Base-by-base conservation (phyloP, 306 rosid genomes). In the Quercus suber region DNA sequence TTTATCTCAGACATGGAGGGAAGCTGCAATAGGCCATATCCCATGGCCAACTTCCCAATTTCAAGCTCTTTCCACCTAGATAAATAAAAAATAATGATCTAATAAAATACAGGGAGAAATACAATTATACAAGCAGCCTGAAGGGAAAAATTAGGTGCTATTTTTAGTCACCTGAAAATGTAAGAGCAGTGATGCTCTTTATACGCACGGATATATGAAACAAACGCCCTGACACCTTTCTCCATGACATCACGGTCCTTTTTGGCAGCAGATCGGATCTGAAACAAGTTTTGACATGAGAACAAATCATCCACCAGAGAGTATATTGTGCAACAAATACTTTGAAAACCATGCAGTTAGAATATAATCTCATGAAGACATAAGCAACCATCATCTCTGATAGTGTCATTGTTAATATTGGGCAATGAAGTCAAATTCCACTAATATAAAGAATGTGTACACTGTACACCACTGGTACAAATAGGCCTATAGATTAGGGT, bases 191-290 rank as follows among this genome's bases (percentile, higher is more conserved):
- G 89, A 80, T 95, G 99, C 82, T 95, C 94, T 82, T 93, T 95
- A 82, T 95, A 95, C 31, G 97, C 99, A 75, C 93, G 91, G 52
- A 95, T 64, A 82, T 85, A 91, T 61, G 99, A 95, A 86, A 95
- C 98, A 89, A 95, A 95, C 77, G 99, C 98, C 84, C 87, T 84
- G 49, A 78, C 79, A 20, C 99, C 98, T 80, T 90, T 95, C 85
- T 95, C 97, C 99, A 93, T 91, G 81, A 93, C 86, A 89, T 91
- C 98, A 5, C 98, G 98, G 70, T 95, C 99, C 72, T 87, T 91
- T 81, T 77, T 85, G 30, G 96, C 96, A 21, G 90, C 92, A 28
- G 87, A 74, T 30, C 93, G 89, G 80, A 95, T 88, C 98, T 93
- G 78, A 83, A 79, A 73, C 84, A 77, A 69, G 79, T 77, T 80